Evolutionary conservation across 148 eudicot genomes (phyloP), one percentile per base, ranked within the genome.

Genomic region (Rhododendron mucronatum): DNA sequence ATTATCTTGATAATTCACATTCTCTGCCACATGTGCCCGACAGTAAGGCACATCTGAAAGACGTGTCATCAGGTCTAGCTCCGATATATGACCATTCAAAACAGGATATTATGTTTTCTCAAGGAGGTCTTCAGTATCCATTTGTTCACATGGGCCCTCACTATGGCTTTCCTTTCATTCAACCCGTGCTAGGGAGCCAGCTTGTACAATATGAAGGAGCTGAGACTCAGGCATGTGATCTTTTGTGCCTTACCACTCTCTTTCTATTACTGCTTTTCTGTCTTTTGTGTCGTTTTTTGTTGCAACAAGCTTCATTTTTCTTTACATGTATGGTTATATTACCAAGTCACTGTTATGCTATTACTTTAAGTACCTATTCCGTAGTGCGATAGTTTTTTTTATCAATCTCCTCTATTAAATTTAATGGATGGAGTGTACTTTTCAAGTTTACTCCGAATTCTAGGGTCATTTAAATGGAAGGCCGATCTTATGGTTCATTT

Each of bases 111-210:
- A 13, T 47, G 75, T 85, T 84, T 81, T 90, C 92, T 69, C 85
- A 88, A 44, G 90, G 83, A 51, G 92, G 90, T 59, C 90, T 92
- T 67, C 95, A 87, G 80, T 88, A 90, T 89, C 94, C 93, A 61
- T 83, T 90, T 88, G 87, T 91, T 69, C 97, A 87, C 79, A 67
- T 89, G 85, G 69, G 87, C 80, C 89, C 91, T 73, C 90, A 86
- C 88, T 94, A 91, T 82, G 88, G 84, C 80, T 89, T 88, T 85
- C 92, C 92, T 83, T 88, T 87, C 86, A 67, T 91, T 90, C 94
- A 91, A 33, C 94, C 93, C 21, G 75, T 91, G 87, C n/a, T 87
- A 50, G 94, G 92, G 51, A 90, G 88, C 83, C 85, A 89, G 21
- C 86, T 84, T 83, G 88, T 89, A n/a, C 93, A 89, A 61, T 81